Evolutionary conservation across 345 rosid genomes (phyloP).

Genomic region (Brassica rapa): DNA sequence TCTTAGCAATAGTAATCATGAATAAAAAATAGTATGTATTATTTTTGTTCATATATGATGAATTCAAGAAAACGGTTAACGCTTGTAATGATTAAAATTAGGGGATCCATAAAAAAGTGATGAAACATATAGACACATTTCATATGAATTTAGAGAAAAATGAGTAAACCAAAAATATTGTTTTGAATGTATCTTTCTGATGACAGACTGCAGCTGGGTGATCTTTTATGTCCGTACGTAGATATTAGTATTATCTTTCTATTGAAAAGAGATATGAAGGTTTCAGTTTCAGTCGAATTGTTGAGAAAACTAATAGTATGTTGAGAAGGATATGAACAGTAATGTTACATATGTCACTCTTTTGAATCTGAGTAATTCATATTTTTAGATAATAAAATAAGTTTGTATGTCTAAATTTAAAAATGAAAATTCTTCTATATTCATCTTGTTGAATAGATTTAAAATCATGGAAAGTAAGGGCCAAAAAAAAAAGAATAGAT

Average conservation of each 20-base stretch:
- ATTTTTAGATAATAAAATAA: neutral
- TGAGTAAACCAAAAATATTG: neutral
- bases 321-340: neutral
- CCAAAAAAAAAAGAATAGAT: neutral
- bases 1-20: too few relatives aligned
- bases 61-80: neutral
- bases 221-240: neutral
- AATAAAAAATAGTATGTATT: neutral
- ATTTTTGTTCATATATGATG: neutral
- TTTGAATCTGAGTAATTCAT: neutral
- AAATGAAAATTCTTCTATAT: neutral
- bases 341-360: neutral
- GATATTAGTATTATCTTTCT: neutral
- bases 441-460: neutral
- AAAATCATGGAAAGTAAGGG: neutral
- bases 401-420: neutral
- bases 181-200: neutral
- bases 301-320: too few relatives aligned
- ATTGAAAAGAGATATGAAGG: neutral
- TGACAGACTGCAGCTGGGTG: neutral
- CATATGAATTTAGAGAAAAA: neutral
- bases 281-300: neutral
- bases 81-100: neutral
- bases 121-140: too few relatives aligned
- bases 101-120: neutral